phyloP scores from a whole-genome alignment of 257 asterid genomes.

The Scutellaria minor region DNA sequence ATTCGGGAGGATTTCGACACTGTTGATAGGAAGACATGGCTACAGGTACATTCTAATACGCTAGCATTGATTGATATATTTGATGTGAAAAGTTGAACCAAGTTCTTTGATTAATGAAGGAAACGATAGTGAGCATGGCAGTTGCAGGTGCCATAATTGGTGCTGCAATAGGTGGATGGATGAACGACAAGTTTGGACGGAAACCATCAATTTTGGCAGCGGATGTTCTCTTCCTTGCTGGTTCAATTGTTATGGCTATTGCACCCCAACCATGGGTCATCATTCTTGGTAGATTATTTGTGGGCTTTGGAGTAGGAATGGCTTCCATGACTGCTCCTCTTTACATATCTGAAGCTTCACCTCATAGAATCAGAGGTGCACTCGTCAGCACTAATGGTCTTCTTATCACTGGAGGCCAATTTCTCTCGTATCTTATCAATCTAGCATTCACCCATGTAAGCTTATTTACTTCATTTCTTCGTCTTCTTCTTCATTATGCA shows the following conservation, averaged over 20 bases:
- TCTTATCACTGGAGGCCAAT: conserved; percentile 73
- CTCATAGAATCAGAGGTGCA: conserved; percentile 74
- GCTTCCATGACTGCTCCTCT: conserved; percentile 81
- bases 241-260: conserved; percentile 59
- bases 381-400: conserved; percentile 68
- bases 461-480: no score
- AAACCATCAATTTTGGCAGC: conserved; percentile 52
- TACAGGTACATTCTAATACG: conserved; percentile 35
- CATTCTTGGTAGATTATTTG: conserved; percentile 55
- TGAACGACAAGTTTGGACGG: conserved; percentile 62
- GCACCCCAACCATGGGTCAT: conserved; percentile 57
- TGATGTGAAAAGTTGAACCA: no score
- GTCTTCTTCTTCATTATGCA: no score
- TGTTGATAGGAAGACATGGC: conserved; percentile 47
- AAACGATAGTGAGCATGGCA: conserved; percentile 70
- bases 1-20: conserved; percentile 44
- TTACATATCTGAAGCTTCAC: conserved; percentile 74
- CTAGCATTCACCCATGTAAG: conserved; percentile 54
- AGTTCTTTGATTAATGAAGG: background rate
- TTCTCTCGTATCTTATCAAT: conserved; percentile 59
- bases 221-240: conserved; percentile 55
- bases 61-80: no score
- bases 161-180: conserved; percentile 68
- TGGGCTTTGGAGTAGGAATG: conserved; percentile 77
- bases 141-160: conserved; percentile 72